A percentile compares a stretch with the other conserved stretches of the same genome.
Evolutionary conservation across 805 yeast species (phyloP).

Genomic region (Candida odintsovae): DNA sequence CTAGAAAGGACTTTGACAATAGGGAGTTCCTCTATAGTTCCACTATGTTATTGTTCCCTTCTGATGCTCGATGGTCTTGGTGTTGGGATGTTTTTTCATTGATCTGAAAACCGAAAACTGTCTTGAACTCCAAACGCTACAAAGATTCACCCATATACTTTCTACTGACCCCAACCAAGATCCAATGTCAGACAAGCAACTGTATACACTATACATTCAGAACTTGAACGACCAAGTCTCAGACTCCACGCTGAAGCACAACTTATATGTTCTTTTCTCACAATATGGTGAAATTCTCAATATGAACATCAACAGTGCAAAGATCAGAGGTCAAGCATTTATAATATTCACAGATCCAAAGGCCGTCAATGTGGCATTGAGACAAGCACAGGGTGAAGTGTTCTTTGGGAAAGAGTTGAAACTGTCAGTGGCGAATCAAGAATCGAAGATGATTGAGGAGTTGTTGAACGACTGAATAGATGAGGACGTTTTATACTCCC

Average conservation of each 20-base stretch:
- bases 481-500: too few relatives aligned
- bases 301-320: conserved; percentile 38
- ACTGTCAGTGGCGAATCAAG: conserved; percentile 37
- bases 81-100: not conserved
- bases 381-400: conserved; percentile 37
- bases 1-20: too few relatives aligned
- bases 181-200: not conserved
- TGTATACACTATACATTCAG: conserved; percentile 49
- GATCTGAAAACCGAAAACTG: not conserved
- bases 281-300: conserved; percentile 62
- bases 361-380: conserved; percentile 47
- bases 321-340: conserved; percentile 64
- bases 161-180: not conserved
- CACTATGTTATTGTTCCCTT: too few relatives aligned
- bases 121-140: not conserved
- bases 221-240: conserved; percentile 56
- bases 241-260: conserved; percentile 38
- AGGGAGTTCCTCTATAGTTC: too few relatives aligned
- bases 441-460: conserved; percentile 20
- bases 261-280: conserved; percentile 52
- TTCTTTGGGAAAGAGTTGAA: conserved; percentile 49
- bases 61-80: not conserved
- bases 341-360: conserved; percentile 42
- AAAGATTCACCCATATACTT: not conserved
- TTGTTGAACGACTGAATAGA: not conserved